phyloP scores from a whole-genome alignment of 2,329 filamentous ascomycete species.

The Sphaerulina populicola region DNA sequence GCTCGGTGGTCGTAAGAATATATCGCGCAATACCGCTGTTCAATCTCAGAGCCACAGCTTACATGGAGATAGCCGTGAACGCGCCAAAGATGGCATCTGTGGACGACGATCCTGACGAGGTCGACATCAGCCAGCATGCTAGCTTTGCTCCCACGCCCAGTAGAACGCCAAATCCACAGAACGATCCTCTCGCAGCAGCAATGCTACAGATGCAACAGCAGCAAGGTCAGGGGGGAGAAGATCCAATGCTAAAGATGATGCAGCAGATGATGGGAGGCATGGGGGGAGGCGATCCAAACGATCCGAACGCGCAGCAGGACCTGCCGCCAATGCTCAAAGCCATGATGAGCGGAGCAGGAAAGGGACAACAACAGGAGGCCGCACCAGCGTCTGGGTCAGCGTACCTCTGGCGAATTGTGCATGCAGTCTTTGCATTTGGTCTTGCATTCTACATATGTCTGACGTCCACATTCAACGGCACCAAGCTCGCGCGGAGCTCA shows the following conservation, averaged over 20 bases:
- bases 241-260: constrained; percentile 67
- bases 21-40: not conserved
- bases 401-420: constrained; percentile 63
- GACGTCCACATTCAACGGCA: constrained; percentile 60
- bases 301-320: constrained; percentile 36
- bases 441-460: constrained; percentile 64
- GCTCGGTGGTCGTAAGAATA: constrained; percentile 24
- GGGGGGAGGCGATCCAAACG: constrained; percentile 29
- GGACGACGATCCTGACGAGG: constrained; percentile 58
- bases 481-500: constrained; percentile 48
- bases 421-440: constrained; percentile 61
- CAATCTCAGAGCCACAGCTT: not conserved
- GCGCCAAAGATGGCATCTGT: constrained; percentile 31
- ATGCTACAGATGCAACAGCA: constrained; percentile 24
- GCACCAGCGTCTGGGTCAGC: constrained; percentile 36
- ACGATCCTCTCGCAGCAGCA: constrained; percentile 26
- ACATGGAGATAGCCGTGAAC: constrained; percentile 24
- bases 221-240: constrained; percentile 37
- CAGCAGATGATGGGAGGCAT: constrained; percentile 47
- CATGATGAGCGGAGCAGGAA: constrained; percentile 36
- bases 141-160: constrained; percentile 16
- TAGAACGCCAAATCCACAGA: constrained; percentile 11
- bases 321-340: constrained; percentile 40
- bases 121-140: constrained; percentile 51
- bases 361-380: constrained; percentile 26